A percentile compares a stretch with the other conserved stretches of the same genome.
phyloP scores from a whole-genome alignment of 2,329 filamentous ascomycete genomes.

The Ascochyta rabiei region DNA sequence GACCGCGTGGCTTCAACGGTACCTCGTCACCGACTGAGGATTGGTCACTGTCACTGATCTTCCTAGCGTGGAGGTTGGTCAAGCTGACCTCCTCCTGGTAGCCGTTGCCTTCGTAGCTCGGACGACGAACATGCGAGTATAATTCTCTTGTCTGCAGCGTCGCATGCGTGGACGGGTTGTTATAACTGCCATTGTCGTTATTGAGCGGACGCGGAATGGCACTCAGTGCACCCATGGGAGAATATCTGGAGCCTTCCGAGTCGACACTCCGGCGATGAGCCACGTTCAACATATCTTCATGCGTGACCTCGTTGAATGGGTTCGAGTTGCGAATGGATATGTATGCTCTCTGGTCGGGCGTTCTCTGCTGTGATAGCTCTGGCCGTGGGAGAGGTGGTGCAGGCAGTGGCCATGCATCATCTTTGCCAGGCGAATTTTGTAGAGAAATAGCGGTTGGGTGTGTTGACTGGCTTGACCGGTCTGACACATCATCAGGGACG shows the following conservation, averaged over 20 bases:
- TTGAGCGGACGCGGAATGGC: conserved; percentile 28
- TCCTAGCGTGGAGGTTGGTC: conserved; percentile 18
- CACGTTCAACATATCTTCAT: neutral
- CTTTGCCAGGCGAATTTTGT: neutral
- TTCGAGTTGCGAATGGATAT: conserved; percentile 23
- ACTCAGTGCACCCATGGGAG: conserved; percentile 25
- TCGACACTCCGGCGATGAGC: neutral
- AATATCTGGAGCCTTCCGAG: conserved; percentile 11
- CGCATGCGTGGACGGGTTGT: neutral
- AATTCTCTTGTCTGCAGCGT: conserved; percentile 1
- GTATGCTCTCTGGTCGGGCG: conserved; percentile 25
- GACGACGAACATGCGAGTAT: conserved; percentile 13
- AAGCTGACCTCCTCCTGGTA: conserved; percentile 29
- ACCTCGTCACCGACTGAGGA: neutral
- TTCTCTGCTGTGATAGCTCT: conserved; percentile 5
- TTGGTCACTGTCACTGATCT: neutral
- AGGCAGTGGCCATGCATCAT: conserved; percentile 1
- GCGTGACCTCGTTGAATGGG: conserved; percentile 16
- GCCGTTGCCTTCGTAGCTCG: conserved; percentile 35
- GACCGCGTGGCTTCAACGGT: conserved; percentile 14
- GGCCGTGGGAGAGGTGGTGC: conserved; percentile 5
- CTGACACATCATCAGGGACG: conserved; percentile 6
- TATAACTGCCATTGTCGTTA: neutral
- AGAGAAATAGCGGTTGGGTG: neutral
- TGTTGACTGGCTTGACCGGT: neutral